Evolutionary conservation across 2,329 filamentous ascomycete species (phyloP).

Genomic region (Biscogniauxia marginata): DNA sequence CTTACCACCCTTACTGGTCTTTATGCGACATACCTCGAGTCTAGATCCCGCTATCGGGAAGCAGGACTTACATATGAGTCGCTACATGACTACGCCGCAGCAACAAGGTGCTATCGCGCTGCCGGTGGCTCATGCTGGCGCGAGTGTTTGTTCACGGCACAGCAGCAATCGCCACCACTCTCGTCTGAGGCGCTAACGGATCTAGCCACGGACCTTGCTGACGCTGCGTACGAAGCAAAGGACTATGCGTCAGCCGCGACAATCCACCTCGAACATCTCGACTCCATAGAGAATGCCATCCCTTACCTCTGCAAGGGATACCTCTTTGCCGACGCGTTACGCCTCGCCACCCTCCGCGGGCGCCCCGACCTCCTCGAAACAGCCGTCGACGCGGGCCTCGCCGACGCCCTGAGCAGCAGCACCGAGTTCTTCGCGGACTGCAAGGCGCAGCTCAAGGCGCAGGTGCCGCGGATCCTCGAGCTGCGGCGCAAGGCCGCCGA

Average conservation of each 20-base stretch:
- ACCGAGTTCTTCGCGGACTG: constrained; percentile 95
- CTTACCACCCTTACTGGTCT: constrained; percentile 69
- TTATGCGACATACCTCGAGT: constrained; percentile 76
- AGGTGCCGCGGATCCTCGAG: constrained; percentile 82
- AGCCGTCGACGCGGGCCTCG: constrained; percentile 74
- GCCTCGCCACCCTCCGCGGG: constrained; percentile 63
- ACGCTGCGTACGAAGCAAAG: constrained; percentile 78
- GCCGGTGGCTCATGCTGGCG: constrained; percentile 80
- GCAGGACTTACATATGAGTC: constrained; percentile 91
- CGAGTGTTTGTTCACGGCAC: constrained; percentile 80
- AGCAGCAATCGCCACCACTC: constrained; percentile 62
- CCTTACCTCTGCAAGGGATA: constrained; percentile 84
- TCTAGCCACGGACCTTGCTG: constrained; percentile 73
- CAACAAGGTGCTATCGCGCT: constrained; percentile 79
- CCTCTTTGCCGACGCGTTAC: constrained; percentile 84
- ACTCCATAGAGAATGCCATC: constrained; percentile 67
- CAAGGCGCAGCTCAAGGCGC: constrained; percentile 77
- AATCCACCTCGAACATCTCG: constrained; percentile 79
- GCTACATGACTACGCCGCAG: constrained; percentile 68
- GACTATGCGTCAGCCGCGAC: constrained; percentile 78
- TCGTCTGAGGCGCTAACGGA: constrained; percentile 58
- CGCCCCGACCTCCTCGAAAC: constrained; percentile 62
- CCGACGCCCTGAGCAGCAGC: constrained; percentile 76
- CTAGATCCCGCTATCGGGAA: constrained; percentile 75
- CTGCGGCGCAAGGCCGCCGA: constrained; percentile 76